Evolutionary conservation across 257 asterid species (phyloP).

Genomic region (Capsicum pubescens): DNA sequence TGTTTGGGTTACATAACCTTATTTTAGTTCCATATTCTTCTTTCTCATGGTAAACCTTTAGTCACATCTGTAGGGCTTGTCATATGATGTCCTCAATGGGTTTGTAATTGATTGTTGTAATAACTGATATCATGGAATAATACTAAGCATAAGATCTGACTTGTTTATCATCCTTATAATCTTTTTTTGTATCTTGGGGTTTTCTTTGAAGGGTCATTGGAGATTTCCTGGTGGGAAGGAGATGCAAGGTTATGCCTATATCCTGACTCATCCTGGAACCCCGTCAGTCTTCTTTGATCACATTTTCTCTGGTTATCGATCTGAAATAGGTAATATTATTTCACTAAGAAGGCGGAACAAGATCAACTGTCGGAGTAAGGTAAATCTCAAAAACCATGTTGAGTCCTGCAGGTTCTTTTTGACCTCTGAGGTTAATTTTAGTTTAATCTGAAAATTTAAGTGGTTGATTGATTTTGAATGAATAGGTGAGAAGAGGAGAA

Average conservation of each 20-base stretch:
- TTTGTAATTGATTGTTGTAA: not conserved
- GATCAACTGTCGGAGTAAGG: conserved; percentile 87
- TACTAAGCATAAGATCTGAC: conserved; percentile 14
- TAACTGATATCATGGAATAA: not conserved
- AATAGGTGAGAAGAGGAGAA: not conserved
- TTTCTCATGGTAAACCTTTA: not conserved
- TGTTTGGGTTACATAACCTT: conserved; percentile 22
- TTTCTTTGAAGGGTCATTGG: conserved; percentile 91
- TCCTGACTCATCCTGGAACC: conserved; percentile 90
- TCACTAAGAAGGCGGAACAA: conserved; percentile 74
- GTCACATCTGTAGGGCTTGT: conserved; percentile 2
- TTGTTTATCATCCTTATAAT: conserved; percentile 19
- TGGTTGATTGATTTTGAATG: not conserved
- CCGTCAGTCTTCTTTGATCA: conserved; percentile 95
- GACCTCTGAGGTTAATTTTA: not conserved
- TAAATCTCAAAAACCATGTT: conserved; percentile 45
- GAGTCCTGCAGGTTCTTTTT: conserved; percentile 11
- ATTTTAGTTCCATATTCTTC: conserved; percentile 3
- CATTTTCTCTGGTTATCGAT: conserved; percentile 62
- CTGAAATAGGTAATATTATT: conserved; percentile 61
- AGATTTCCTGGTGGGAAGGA: conserved; percentile 99
- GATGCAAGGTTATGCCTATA: conserved; percentile 96
- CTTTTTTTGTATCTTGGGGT: conserved; percentile 24
- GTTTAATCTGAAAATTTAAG: not conserved
- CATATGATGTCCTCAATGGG: not conserved